Evolutionary conservation across 805 yeast genomes (phyloP), one percentile per base, ranked within the genome.

Genomic region (Ogataea angusta): DNA sequence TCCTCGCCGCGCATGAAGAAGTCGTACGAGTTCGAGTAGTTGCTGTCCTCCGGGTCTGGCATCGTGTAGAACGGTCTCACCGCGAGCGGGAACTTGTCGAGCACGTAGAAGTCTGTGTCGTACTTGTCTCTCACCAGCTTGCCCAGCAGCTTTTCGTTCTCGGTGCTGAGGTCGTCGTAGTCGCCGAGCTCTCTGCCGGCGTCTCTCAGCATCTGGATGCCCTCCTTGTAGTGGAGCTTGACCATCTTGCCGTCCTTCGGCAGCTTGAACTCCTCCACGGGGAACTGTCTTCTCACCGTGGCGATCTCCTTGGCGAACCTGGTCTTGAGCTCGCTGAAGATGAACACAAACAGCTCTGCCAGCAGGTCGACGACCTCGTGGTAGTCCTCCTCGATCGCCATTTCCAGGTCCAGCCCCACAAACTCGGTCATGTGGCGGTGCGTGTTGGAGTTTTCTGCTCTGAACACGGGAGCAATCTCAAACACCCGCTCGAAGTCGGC

Each of bases 1-100:
- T 93, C 99, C 72, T 93, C 99, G 63, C 99, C 99, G 73, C 99
- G 85, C 99, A 93, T 93, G 78, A 93, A 93, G 82, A 93, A 93
- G 72, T 93, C 99, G 64, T 91, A 93, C 15, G 98, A 91, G 79
- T 93, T 93, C 49, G 98, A 90, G 72, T 90, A 90, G 55, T 83
- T 76, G 49, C 95, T 80, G 69, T 93, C 90, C 59, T 80, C 83
- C 14, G 98, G 76, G 64, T 89, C 96, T 48, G 99, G 98, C 99
- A 93, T 93, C 35, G 99, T 93, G 78, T 93, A 93, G 78, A 93
- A 93, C 43, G 99, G 99, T 75, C 99, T 83, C 41, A 90, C 78
- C 22, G 87, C 93, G 61, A 89, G 75, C 58, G 99, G 99, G 86
- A 93, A 93, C 68, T 93, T 93, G 76, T 93, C 99, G 68, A 93